Evolutionary conservation across 225 moss, liverwort and hornwort species (phyloP), one percentile per base, ranked within the genome.

Genomic region (Sphagnum contortum): DNA sequence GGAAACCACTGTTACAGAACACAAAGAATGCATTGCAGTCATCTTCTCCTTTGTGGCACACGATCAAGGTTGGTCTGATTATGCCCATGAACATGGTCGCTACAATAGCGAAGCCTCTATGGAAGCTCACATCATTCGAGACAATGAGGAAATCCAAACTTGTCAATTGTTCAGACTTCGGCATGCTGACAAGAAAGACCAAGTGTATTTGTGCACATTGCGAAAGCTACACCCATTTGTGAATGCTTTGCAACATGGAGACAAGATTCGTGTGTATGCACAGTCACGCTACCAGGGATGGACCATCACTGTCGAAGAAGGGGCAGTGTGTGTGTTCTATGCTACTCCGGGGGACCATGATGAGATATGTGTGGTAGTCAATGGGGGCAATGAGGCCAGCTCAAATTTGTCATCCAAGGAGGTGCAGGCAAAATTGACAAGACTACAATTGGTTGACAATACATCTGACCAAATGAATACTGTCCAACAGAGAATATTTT

Each of bases 261-360:
- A 80, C 70, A 65, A 6, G 45, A 54, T 80, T 53, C 64, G 68
- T 49, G 44, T 72, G 6, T 59, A 14, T 62, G 73, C 73, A 4
- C 65, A n/a, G 49, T 64, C 70, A 67, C 44, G 4, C n/a, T 76
- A 70, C 9, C 0, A 0, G 1, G 2, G 0, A 2, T 76, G 70
- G 70, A 12, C 4, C 48, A 80, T 80, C 76, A 80, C 73, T 47
- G 68, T 73, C 4, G 73, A 61, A 73, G 47, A 80, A 62, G 80
- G 73, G 8, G 54, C 7, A 48, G 44, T 63, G 11, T 5, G 10
- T 3, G 50, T 73, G 54, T 72, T 48, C 7, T 61, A 73, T 47
- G 50, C 65, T 5, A 49, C 2, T 5, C 7, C 52, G 0, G 52
- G 7, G 52, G 52, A 52, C 1, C 52, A 5, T 6, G 52, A 2